Evolutionary conservation across 345 rosid genomes (phyloP).

Genomic region (Turritis glabra): DNA sequence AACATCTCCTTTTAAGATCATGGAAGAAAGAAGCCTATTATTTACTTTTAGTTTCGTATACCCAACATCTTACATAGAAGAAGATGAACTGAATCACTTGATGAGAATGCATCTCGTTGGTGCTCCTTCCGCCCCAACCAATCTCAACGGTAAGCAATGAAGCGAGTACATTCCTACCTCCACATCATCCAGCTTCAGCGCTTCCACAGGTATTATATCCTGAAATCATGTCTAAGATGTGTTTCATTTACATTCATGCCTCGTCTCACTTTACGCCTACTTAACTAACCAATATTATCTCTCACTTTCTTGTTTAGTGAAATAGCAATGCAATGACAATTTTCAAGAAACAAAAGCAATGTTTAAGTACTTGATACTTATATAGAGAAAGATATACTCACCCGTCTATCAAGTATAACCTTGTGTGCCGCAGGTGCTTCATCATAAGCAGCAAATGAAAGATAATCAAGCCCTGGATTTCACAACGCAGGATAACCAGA

Average conservation of each 20-base stretch:
- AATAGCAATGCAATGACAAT: neutral
- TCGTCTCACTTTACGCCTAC: neutral
- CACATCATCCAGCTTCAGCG: slow-evolving; percentile 58
- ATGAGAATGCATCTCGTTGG: slow-evolving; percentile 78
- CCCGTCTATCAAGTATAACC: neutral
- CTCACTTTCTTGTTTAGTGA: slow-evolving; percentile 4
- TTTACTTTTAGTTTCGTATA: no score
- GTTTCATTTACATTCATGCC: neutral
- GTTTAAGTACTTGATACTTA: neutral
- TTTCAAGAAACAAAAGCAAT: slow-evolving; percentile 1
- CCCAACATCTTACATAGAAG: no score
- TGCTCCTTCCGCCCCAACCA: slow-evolving; percentile 69
- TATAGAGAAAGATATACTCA: neutral
- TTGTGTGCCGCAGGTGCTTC: neutral
- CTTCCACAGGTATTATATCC: slow-evolving; percentile 73
- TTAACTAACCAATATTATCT: neutral
- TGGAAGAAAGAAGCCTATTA: no score
- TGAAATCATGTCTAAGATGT: slow-evolving; percentile 16
- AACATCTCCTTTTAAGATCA: no score
- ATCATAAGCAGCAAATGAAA: neutral
- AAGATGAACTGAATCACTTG: no score
- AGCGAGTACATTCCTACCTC: slow-evolving; percentile 58
- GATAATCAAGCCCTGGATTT: neutral
- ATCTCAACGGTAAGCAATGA: slow-evolving; percentile 70
- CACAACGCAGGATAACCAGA: no score